These are phyloP conservation scores for Mycena maculata DNA, from an alignment of 768 basidiomycete species.

Conservation along the genomic window DNA sequence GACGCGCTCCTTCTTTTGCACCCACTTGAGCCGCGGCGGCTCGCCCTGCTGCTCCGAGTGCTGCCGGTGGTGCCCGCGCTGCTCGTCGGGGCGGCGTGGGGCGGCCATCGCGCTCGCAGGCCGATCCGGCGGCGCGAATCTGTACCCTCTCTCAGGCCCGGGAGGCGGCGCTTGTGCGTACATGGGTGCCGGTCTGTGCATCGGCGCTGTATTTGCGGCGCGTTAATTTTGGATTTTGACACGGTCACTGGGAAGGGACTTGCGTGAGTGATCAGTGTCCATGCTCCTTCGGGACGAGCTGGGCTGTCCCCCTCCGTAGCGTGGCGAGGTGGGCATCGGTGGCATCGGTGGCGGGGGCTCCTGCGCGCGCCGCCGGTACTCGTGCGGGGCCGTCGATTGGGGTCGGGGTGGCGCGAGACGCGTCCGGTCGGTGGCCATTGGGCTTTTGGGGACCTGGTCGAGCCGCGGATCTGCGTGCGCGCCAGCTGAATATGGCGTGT, in stretches of 20 bases:
- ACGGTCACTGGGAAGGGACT: background rate
- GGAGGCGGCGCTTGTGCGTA: slow-evolving; percentile 3
- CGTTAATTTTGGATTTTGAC: background rate
- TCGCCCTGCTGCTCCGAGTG: background rate
- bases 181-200: slow-evolving; percentile 10
- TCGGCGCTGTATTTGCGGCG: background rate
- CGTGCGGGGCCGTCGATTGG: slow-evolving; percentile 31
- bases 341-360: slow-evolving; percentile 24
- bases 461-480: background rate
- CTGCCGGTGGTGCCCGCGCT: background rate
- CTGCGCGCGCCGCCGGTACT: slow-evolving; percentile 16
- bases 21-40: slow-evolving; percentile 34
- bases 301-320: background rate
- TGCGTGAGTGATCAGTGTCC: slow-evolving; percentile 4
- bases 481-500: background rate
- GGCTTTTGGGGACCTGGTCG: slow-evolving; percentile 17
- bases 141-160: slow-evolving; percentile 8
- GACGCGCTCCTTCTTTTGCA: slow-evolving; percentile 35
- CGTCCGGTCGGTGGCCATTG: slow-evolving; percentile 21
- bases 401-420: slow-evolving; percentile 30
- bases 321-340: background rate
- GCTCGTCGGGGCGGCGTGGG: background rate
- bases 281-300: slow-evolving; percentile 5
- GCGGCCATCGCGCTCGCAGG: slow-evolving; percentile 33
- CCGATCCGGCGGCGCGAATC: slow-evolving; percentile 30